phyloP scores from a whole-genome alignment of 129 eudicot genomes.

The Dittrichia graveolens region DNA sequence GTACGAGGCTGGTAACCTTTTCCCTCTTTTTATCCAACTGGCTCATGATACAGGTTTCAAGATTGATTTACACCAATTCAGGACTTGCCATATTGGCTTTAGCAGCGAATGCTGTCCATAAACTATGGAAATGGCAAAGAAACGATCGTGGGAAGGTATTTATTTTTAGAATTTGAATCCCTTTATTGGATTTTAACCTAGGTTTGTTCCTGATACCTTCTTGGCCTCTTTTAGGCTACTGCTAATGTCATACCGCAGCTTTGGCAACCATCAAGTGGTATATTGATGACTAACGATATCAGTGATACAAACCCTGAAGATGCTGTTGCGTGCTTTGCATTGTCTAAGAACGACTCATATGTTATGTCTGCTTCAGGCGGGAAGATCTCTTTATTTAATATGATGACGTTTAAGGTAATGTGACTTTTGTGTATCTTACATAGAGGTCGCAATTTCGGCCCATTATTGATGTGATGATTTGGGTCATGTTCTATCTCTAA shows the following conservation, averaged over 20 bases:
- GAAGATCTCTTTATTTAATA: conserved; percentile 75
- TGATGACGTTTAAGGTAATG: conserved; percentile 82
- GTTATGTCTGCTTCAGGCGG: conserved; percentile 91
- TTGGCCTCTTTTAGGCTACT: conserved; percentile 52
- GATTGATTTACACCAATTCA: conserved; percentile 75
- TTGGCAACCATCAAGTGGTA: conserved; percentile 90
- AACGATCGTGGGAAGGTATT: conserved; percentile 76
- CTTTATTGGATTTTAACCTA: not conserved
- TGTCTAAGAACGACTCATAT: conserved; percentile 84
- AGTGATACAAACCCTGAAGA: conserved; percentile 72
- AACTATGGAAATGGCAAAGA: conserved; percentile 80
- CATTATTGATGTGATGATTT: not conserved
- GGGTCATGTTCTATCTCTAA: too few relatives aligned
- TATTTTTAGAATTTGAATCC: not conserved
- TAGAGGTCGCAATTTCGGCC: not conserved
- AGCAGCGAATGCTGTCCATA: conserved; percentile 79
- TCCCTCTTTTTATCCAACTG: not conserved
- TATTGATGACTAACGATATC: conserved; percentile 74
- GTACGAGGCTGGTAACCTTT: not conserved
- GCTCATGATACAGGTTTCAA: conserved; percentile 52
- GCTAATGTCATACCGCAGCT: conserved; percentile 63
- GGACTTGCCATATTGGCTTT: conserved; percentile 74
- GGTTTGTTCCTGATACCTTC: conserved; percentile 5
- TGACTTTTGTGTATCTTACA: not conserved
- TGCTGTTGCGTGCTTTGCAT: conserved; percentile 77